Evolutionary conservation across 2,329 filamentous ascomycete species (phyloP).

Genomic region (Pestalotiopsis fici): DNA sequence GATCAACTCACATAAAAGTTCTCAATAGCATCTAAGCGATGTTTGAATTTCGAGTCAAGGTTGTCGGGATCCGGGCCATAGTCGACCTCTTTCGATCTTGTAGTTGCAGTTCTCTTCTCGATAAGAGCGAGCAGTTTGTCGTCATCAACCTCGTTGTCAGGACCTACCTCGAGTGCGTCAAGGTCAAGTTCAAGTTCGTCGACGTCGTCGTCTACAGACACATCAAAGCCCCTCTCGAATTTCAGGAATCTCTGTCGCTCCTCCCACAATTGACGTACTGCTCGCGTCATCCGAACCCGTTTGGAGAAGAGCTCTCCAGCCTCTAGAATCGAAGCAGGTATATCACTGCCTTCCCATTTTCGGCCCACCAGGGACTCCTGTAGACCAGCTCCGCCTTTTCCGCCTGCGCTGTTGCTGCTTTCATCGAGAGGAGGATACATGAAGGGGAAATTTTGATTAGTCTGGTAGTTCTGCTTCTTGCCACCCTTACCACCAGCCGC

Average conservation of each 20-base stretch:
- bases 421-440: constrained; percentile 92
- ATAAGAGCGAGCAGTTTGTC: constrained; percentile 40
- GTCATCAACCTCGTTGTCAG: constrained; percentile 32
- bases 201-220: constrained; percentile 44
- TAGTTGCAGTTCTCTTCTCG: constrained; percentile 42
- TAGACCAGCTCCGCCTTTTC: constrained; percentile 79
- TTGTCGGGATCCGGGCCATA: constrained; percentile 50
- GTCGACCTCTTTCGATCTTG: constrained; percentile 41
- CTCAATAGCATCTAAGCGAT: constrained; percentile 77
- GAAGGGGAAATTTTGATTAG: constrained; percentile 97
- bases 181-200: constrained; percentile 42
- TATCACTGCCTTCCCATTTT: constrained; percentile 90
- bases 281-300: constrained; percentile 87
- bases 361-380: constrained; percentile 80
- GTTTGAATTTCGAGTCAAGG: constrained; percentile 56
- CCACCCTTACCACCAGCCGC: constrained; percentile 84
- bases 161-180: constrained; percentile 26
- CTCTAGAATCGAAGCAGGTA: constrained; percentile 92
- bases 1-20: constrained; percentile 74
- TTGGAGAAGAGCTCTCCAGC: constrained; percentile 90
- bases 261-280: constrained; percentile 92
- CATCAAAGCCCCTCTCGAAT: constrained; percentile 87
- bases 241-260: constrained; percentile 89
- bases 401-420: constrained; percentile 85
- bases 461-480: constrained; percentile 99